Conservation (phyloP, 2,329 filamentous ascomycete genomes). For the Akanthomyces uredinophilus region DNA sequence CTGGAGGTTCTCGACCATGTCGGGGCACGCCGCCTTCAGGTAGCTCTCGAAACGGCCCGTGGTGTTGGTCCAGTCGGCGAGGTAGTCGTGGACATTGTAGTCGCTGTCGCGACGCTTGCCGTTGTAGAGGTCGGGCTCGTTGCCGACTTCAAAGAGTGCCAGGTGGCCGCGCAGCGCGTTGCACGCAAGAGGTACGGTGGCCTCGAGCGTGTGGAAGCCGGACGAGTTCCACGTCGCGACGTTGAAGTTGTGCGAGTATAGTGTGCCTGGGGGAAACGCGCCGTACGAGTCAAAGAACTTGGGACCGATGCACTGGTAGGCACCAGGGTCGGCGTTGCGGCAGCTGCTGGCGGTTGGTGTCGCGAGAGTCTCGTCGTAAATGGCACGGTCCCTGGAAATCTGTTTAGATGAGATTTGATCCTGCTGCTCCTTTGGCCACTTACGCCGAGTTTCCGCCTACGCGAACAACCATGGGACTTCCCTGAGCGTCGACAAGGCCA, state of each 20-base stretch:
- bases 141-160: constrained; percentile 21
- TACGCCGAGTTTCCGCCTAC: constrained; percentile 22
- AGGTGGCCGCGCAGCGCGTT: constrained; percentile 21
- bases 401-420: not conserved
- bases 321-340: constrained; percentile 20
- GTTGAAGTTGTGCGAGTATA: constrained; percentile 22
- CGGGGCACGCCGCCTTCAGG: constrained; percentile 17
- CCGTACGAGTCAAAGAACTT: constrained; percentile 22
- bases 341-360: constrained; percentile 19
- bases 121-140: constrained; percentile 22
- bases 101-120: constrained; percentile 17
- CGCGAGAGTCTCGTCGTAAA: constrained; percentile 20
- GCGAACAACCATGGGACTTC: constrained; percentile 17
- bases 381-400: constrained; percentile 20
- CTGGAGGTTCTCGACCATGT: constrained; percentile 14
- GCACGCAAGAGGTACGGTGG: constrained; percentile 22
- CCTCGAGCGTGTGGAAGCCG: constrained; percentile 19
- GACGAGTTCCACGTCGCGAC: constrained; percentile 22
- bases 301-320: constrained; percentile 23
- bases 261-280: constrained; percentile 19
- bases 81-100: constrained; percentile 18
- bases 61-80: constrained; percentile 20
- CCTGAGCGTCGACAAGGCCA: constrained; percentile 17
- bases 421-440: not conserved
- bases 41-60: constrained; percentile 17